Evolutionary conservation across 805 yeast species (phyloP).

Genomic region (Jamesozyma hellenica): DNA sequence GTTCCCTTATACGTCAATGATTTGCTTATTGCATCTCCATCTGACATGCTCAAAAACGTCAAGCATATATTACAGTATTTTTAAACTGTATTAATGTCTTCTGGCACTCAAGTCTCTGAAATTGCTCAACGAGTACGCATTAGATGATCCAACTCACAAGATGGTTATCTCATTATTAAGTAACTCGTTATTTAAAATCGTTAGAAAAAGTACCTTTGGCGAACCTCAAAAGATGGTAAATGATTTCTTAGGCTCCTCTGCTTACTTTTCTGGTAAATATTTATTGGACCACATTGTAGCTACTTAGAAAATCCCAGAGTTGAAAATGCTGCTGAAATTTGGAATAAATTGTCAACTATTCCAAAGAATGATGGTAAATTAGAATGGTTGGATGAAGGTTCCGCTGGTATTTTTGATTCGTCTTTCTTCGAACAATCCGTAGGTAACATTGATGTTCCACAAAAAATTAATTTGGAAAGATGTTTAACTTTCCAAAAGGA

Average conservation of each 20-base stretch:
- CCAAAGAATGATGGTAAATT: neutral
- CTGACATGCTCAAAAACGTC: no score
- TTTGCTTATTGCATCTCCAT: conserved; percentile 2
- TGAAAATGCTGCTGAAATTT: neutral
- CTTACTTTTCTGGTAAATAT: neutral
- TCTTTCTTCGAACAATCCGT: neutral
- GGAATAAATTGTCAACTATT: neutral
- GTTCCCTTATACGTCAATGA: conserved; percentile 7
- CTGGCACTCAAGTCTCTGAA: no score
- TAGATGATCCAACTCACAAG: no score
- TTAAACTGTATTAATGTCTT: no score
- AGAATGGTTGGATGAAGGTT: neutral
- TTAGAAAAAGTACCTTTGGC: neutral
- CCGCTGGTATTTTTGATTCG: neutral
- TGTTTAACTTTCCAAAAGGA: neutral
- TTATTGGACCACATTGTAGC: neutral
- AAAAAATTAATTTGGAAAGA: neutral
- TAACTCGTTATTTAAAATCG: neutral
- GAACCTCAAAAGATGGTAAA: neutral
- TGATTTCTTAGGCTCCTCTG: neutral
- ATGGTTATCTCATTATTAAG: neutral
- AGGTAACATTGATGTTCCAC: no score
- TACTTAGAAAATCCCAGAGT: neutral
- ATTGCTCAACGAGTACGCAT: no score
- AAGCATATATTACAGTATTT: no score